Conservation (phyloP, 192 early-diverging fungal genomes). For the Piromyces sp. region DNA sequence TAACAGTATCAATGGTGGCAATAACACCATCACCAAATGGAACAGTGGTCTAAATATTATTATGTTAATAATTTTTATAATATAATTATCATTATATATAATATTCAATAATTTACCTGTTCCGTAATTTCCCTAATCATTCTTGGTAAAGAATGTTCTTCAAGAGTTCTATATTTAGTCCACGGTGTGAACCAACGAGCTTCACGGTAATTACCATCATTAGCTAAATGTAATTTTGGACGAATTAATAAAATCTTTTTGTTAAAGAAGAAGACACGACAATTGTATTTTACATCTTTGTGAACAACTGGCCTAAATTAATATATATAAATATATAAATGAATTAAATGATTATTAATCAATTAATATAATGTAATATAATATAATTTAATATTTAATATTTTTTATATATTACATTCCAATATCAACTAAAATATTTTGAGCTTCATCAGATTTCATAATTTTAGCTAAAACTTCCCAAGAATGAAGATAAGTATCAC, state of each 20-base stretch:
- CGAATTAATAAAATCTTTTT: conserved; percentile 77
- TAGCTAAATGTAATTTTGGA: conserved; percentile 90
- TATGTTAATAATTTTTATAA: neutral
- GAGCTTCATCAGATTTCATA: conserved; percentile 35
- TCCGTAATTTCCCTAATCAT: conserved; percentile 63
- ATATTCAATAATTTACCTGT: conserved; percentile 22
- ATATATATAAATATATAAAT: neutral
- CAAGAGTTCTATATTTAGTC: conserved; percentile 39
- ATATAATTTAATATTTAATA: too few relatives aligned
- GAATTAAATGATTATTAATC: too few relatives aligned
- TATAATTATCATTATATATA: neutral
- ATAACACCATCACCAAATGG: conserved; percentile 87
- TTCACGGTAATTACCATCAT: conserved; percentile 97
- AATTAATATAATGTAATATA: too few relatives aligned
- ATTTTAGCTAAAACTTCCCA: conserved; percentile 79
- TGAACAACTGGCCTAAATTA: conserved; percentile 65
- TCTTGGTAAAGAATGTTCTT: conserved; percentile 64
- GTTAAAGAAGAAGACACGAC: conserved; percentile 73
- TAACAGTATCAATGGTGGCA: conserved; percentile 59
- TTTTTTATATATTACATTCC: conserved; percentile 64
- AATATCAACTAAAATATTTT: conserved; percentile 76
- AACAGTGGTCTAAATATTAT: conserved; percentile 27
- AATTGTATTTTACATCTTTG: conserved; percentile 87
- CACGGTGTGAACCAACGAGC: conserved; percentile 85
- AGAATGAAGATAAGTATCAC: conserved; percentile 83